Percentiles rank a stretch among this genome's conserved stretches.
phyloP scores from a whole-genome alignment of 164 flowering plant genomes.

The Macadamia tetraphylla region DNA sequence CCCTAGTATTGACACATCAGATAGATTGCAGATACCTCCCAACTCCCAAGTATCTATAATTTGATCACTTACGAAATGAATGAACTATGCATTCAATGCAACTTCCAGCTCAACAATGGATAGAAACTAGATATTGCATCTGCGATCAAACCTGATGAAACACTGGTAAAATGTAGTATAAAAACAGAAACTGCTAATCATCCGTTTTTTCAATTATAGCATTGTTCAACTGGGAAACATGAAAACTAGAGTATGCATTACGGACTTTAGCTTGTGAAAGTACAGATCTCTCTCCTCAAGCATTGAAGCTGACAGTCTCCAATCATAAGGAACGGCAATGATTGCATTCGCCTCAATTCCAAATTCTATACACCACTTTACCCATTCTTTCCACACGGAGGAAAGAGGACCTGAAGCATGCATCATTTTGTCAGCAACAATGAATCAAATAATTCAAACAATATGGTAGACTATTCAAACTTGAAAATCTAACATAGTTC shows the following conservation, averaged over 20 bases:
- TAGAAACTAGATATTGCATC: no score
- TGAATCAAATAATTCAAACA: background rate
- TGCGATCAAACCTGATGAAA: no score
- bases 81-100: no score
- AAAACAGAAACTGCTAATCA: no score
- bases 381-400: conserved; percentile 98
- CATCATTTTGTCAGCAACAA: conserved; percentile 3
- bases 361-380: conserved; percentile 97
- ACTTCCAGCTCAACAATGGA: no score
- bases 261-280: conserved; percentile 94
- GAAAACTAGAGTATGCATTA: conserved; percentile 10
- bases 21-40: no score
- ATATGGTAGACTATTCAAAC: background rate
- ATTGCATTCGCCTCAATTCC: conserved; percentile 96
- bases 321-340: conserved; percentile 93
- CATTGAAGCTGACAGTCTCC: conserved; percentile 93
- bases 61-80: no score
- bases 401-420: conserved; percentile 83
- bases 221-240: background rate
- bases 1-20: no score
- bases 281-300: conserved; percentile 98
- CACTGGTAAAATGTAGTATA: no score
- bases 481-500: background rate
- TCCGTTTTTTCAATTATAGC: no score
- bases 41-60: no score